These are phyloP conservation scores for Novakomyces olei DNA, from an alignment of 805 yeast genomes.

Conservation along the genomic window DNA sequence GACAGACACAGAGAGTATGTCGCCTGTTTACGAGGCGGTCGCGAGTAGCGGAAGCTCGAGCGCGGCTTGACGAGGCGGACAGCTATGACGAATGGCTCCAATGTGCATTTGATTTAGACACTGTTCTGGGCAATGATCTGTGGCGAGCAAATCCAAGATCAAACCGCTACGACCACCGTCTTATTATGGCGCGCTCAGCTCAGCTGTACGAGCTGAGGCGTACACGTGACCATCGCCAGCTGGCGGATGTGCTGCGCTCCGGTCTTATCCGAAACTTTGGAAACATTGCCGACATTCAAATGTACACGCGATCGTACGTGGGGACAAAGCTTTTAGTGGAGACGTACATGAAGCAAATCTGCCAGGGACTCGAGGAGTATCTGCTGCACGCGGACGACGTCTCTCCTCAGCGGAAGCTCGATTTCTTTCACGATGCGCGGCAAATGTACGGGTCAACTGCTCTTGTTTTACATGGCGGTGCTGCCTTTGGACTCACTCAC, in stretches of 20 bases:
- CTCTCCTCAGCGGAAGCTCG: slow-evolving; percentile 31
- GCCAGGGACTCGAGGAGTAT: slow-evolving; percentile 41
- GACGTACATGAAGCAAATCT: slow-evolving; percentile 58
- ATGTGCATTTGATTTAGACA: no score
- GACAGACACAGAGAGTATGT: no score
- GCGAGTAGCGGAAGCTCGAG: no score
- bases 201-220: no score
- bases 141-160: no score
- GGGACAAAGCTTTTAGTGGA: slow-evolving; percentile 75
- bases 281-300: slow-evolving; percentile 56
- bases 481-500: slow-evolving; percentile 83
- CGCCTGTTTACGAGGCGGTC: no score
- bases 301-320: slow-evolving; percentile 27
- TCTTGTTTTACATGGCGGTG: slow-evolving; percentile 78
- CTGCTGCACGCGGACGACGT: slow-evolving; percentile 15
- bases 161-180: no score
- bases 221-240: background rate
- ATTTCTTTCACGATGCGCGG: slow-evolving; percentile 65
- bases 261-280: slow-evolving; percentile 74
- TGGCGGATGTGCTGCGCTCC: background rate
- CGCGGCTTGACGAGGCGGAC: no score
- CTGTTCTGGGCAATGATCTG: no score
- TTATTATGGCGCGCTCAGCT: no score
- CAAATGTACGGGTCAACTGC: slow-evolving; percentile 85
- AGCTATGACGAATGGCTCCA: no score